Conservation (phyloP, 2,329 filamentous ascomycete species). For the Bipolaris oryzae region DNA sequence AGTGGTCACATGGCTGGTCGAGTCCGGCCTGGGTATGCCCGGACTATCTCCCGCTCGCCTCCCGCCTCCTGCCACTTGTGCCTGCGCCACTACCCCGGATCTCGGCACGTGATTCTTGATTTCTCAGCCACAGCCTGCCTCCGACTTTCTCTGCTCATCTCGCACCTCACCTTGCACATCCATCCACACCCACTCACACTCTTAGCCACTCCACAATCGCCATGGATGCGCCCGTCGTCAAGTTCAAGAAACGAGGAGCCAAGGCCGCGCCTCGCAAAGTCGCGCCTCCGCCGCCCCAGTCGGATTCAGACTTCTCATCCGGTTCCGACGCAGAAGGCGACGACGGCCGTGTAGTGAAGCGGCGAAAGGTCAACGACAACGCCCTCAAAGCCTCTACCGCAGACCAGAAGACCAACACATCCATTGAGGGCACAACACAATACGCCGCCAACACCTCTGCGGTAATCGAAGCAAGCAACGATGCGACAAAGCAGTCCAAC, state of each 20-base stretch:
- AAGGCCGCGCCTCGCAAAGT: constrained; percentile 84
- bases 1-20: no score
- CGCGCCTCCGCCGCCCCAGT: constrained; percentile 73
- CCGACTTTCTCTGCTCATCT: constrained; percentile 26
- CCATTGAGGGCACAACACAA: constrained; percentile 55
- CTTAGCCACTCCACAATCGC: constrained; percentile 24
- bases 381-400: constrained; percentile 69
- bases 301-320: constrained; percentile 63
- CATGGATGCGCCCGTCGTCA: constrained; percentile 60
- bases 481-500: constrained; percentile 86
- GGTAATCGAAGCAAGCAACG: constrained; percentile 71
- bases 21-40: neutral
- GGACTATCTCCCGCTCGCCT: neutral
- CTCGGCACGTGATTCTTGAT: constrained; percentile 18
- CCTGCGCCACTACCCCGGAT: constrained; percentile 22
- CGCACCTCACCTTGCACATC: neutral
- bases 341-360: constrained; percentile 74
- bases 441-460: constrained; percentile 67
- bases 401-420: constrained; percentile 55
- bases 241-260: constrained; percentile 85
- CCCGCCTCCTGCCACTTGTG: neutral
- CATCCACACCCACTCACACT: constrained; percentile 4
- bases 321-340: constrained; percentile 75
- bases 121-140: constrained; percentile 35
- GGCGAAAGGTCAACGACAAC: constrained; percentile 71